A percentile compares a stretch with the other conserved stretches of the same genome.
Evolutionary conservation across 2,329 filamentous ascomycete genomes (phyloP).

Genomic region (Apiospora sp.): DNA sequence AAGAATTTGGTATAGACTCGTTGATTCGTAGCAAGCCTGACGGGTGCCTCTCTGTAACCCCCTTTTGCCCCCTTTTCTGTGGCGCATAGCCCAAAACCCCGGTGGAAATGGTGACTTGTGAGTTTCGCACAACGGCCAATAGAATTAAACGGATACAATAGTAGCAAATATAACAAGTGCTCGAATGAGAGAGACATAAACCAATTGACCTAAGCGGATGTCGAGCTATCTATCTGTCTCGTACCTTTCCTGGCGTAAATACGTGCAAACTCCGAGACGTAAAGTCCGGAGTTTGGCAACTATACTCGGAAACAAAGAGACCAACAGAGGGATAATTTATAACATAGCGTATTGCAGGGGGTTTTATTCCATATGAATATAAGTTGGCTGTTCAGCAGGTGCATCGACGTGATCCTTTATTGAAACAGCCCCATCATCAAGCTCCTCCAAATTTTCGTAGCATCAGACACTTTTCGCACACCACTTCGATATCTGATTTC

Average conservation of each 20-base stretch:
- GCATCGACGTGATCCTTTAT: no score
- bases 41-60: no score
- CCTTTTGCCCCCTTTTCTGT: neutral
- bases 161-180: no score
- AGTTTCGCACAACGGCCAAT: neutral
- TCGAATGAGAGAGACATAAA: no score
- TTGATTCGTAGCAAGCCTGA: neutral
- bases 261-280: neutral
- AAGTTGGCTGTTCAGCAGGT: neutral
- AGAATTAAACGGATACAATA: neutral
- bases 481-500: neutral
- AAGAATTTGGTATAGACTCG: neutral
- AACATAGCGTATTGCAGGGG: neutral
- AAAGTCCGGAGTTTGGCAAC: neutral
- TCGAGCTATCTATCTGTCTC: neutral
- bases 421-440: neutral
- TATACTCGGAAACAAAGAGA: neutral
- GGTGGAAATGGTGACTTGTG: no score
- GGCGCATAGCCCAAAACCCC: no score
- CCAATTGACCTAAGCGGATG: neutral
- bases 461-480: neutral
- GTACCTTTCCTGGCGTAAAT: neutral
- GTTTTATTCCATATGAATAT: neutral
- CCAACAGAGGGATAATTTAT: neutral
- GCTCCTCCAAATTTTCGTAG: neutral